phyloP scores from a whole-genome alignment of 768 basidiomycete genomes.

The Suillus weaverae region DNA sequence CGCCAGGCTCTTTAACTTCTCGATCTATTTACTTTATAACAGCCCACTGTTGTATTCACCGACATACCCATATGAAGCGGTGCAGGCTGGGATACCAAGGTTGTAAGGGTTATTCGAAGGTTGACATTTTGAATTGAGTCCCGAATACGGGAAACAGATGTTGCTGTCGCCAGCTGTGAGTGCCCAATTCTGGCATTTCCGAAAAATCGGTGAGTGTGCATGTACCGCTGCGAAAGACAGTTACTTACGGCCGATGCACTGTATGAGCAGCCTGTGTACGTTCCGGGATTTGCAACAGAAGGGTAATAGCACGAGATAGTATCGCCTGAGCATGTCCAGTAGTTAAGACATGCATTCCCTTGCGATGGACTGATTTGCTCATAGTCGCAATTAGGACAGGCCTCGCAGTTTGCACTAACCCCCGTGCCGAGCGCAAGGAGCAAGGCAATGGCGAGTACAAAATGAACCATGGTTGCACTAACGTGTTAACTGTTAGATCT shows the following conservation, averaged over 20 bases:
- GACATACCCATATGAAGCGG: not conserved
- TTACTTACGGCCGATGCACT: not conserved
- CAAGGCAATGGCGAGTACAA: not conserved
- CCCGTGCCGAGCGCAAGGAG: not conserved
- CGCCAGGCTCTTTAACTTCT: not conserved
- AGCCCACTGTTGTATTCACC: not conserved
- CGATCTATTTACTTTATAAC: not conserved
- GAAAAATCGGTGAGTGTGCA: not conserved
- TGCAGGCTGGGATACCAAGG: not conserved
- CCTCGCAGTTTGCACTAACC: not conserved
- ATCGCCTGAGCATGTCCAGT: constrained; percentile 1
- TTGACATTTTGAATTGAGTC: not conserved
- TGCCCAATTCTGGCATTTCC: not conserved
- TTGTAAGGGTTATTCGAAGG: not conserved
- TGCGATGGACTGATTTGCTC: not conserved
- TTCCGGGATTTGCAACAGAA: constrained; percentile 1
- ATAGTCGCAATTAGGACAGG: constrained; percentile 3
- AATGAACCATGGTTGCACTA: not conserved
- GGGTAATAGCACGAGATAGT: not conserved
- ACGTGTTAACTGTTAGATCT: not conserved
- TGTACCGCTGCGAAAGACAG: not conserved
- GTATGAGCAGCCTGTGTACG: not conserved
- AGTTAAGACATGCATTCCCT: constrained; percentile 2
- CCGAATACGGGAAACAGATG: not conserved
- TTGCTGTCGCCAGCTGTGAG: not conserved